Evolutionary conservation across 495 filamentous ascomycete genomes (phyloP).

Genomic region (Chaetomium fimeti): DNA sequence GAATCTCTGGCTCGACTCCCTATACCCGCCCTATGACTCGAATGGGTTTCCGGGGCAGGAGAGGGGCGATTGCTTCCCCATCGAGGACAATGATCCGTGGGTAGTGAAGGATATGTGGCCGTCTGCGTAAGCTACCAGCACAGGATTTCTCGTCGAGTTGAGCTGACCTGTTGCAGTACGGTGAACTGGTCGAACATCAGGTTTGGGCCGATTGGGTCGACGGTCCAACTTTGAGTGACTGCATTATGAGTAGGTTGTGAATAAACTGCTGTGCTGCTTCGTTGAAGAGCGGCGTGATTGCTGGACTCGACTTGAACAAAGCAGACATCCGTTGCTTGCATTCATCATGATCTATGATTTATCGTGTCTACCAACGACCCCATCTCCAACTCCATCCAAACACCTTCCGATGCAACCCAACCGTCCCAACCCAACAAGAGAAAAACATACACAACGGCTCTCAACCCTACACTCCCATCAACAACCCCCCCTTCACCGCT

Average conservation of each 20-base stretch:
- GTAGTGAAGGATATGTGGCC: conserved; percentile 1
- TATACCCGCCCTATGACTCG: conserved; percentile 56
- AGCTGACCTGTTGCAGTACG: conserved; percentile 25
- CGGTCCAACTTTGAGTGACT: conserved; percentile 27
- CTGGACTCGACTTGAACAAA: too few relatives aligned
- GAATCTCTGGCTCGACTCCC: conserved; percentile 68
- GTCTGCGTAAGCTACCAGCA: conserved; percentile 34
- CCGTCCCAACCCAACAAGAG: too few relatives aligned
- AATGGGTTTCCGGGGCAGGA: neutral
- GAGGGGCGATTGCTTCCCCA: conserved; percentile 19
- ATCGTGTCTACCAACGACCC: too few relatives aligned
- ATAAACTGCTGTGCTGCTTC: too few relatives aligned
- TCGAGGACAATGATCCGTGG: conserved; percentile 45
- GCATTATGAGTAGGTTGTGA: too few relatives aligned
- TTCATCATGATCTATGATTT: too few relatives aligned
- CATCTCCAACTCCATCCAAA: too few relatives aligned
- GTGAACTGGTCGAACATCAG: conserved; percentile 61
- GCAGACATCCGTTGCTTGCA: too few relatives aligned
- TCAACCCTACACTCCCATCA: too few relatives aligned
- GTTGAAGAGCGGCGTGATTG: too few relatives aligned
- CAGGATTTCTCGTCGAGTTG: conserved; percentile 29
- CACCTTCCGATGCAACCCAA: too few relatives aligned
- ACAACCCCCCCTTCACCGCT: conserved; percentile 17
- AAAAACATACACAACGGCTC: too few relatives aligned
- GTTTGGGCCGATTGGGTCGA: conserved; percentile 64